Base-by-base conservation (phyloP, 2,329 filamentous ascomycete genomes). In the Fusarium ramigenum region DNA sequence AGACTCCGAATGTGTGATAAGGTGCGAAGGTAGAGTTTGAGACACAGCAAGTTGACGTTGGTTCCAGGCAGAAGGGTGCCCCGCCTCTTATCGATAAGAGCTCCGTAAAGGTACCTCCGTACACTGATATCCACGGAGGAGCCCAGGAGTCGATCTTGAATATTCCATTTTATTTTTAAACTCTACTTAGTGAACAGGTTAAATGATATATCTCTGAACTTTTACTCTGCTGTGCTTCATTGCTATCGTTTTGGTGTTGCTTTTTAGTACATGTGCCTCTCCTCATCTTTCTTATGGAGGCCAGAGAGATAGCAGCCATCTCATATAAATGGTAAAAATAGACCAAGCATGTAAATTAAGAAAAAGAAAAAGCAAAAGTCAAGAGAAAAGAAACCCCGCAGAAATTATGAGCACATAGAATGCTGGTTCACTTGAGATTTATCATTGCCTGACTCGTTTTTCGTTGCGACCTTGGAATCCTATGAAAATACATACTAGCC, bases 11-110 rank as follows among this genome's bases (percentile, higher is more conserved):
- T 60, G 62, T 54, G 74, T 62, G 32, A 59, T 70, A 52, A 50
- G 56, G 56, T 46, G 68, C n/a, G 47, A 43, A 52, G 58, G 40
- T 34, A 58, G 64, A 43, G 39, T 57, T 42, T 54, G 74, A 66
- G 66, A n/a, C 34, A 62, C 68, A 75, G 61, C 57, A 56, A 63
- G 66, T 68, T 69, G 70, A 66, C 63, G 70, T 56, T 75, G 50
- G 49, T 43, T 60, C 59, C 49, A 64, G 69, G 66, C 66, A 71
- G 59, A 52, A 19, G 32, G n/a, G 57, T 79, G 78, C 77, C 78
- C 77, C 78, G 78, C 66, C 52, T 44, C 75, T 60, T 78, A 78
- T 78, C 77, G 77, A 78, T 78, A 78, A 78, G 76, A 78, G 73
- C 67, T 73, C 18, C 3, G 3, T 37, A 19, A n/a, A 18, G 19